Evolutionary conservation across 2,329 filamentous ascomycete species (phyloP).

Genomic region (Penicillium sp.): DNA sequence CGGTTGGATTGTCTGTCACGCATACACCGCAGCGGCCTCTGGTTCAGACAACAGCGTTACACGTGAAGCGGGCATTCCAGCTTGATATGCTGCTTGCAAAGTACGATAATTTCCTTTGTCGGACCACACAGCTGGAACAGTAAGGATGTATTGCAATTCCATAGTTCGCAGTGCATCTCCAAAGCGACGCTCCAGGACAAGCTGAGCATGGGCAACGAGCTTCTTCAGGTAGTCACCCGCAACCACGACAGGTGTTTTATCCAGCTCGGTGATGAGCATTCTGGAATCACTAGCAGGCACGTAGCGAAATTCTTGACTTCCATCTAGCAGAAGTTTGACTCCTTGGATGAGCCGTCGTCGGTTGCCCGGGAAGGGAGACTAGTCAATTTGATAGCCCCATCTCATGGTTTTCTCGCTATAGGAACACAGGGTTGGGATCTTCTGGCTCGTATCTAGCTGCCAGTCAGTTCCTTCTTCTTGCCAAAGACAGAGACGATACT

Average conservation of each 20-base stretch:
- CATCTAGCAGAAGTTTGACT: slow-evolving; percentile 19
- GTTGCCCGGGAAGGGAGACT: slow-evolving; percentile 12
- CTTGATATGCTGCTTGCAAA: slow-evolving; percentile 19
- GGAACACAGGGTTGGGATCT: slow-evolving; percentile 20
- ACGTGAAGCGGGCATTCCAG: slow-evolving; percentile 9
- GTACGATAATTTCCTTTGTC: slow-evolving; percentile 36
- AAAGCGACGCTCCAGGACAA: slow-evolving; percentile 11
- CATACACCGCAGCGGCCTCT: slow-evolving; percentile 36
- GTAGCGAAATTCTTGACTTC: slow-evolving; percentile 8
- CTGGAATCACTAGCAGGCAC: slow-evolving; percentile 7
- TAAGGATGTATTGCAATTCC: slow-evolving; percentile 27
- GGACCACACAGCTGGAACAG: slow-evolving; percentile 37
- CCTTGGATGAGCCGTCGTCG: slow-evolving; percentile 23
- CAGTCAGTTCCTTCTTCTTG: not conserved
- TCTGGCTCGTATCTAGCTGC: slow-evolving; percentile 14
- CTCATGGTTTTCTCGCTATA: slow-evolving; percentile 10
- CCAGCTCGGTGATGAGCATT: not conserved
- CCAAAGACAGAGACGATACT: not conserved
- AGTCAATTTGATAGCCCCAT: slow-evolving; percentile 28
- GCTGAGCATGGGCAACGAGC: slow-evolving; percentile 5
- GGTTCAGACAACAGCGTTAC: slow-evolving; percentile 26
- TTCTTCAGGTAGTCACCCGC: slow-evolving; percentile 12
- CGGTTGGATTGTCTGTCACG: slow-evolving; percentile 28
- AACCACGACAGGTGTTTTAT: slow-evolving; percentile 2
- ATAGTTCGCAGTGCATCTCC: slow-evolving; percentile 11